A percentile compares a stretch with the other conserved stretches of the same genome.
Evolutionary conservation across 129 eudicot genomes (phyloP).

Genomic region (Glebionis coronaria): DNA sequence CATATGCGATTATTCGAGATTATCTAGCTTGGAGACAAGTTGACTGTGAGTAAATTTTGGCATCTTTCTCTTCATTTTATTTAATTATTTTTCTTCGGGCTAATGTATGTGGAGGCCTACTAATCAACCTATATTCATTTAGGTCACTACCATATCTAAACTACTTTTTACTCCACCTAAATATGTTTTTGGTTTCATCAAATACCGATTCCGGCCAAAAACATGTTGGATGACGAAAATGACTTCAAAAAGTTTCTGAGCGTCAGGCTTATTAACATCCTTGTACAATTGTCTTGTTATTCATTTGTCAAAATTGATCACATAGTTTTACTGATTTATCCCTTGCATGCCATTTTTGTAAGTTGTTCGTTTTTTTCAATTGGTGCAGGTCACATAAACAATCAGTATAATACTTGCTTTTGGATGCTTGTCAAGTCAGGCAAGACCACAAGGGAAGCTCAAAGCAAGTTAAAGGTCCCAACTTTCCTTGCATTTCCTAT

Average conservation of each 20-base stretch:
- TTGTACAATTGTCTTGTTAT: not conserved
- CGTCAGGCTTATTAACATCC: too few relatives aligned
- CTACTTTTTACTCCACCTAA: too few relatives aligned
- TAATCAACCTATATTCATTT: not conserved
- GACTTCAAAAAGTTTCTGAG: too few relatives aligned
- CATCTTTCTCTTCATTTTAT: not conserved
- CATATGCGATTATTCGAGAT: conserved; percentile 66
- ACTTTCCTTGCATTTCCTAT: not conserved
- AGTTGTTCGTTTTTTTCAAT: not conserved
- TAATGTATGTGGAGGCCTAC: not conserved
- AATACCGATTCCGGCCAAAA: too few relatives aligned
- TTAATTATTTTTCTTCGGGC: not conserved
- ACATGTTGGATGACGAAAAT: too few relatives aligned
- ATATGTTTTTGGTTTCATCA: too few relatives aligned
- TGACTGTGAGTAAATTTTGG: conserved; percentile 60
- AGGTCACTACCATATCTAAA: too few relatives aligned
- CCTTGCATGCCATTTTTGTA: not conserved
- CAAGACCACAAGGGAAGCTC: conserved; percentile 73
- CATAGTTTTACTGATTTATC: not conserved
- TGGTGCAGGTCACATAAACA: conserved; percentile 83
- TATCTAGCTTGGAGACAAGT: conserved; percentile 99
- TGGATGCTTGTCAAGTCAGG: conserved; percentile 97
- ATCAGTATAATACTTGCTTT: conserved; percentile 96
- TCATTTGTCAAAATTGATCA: not conserved
- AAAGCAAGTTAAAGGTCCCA: conserved; percentile 62